Base-by-base conservation (phyloP, 164 flowering plant genomes). In the Vitis rotundifolia region DNA sequence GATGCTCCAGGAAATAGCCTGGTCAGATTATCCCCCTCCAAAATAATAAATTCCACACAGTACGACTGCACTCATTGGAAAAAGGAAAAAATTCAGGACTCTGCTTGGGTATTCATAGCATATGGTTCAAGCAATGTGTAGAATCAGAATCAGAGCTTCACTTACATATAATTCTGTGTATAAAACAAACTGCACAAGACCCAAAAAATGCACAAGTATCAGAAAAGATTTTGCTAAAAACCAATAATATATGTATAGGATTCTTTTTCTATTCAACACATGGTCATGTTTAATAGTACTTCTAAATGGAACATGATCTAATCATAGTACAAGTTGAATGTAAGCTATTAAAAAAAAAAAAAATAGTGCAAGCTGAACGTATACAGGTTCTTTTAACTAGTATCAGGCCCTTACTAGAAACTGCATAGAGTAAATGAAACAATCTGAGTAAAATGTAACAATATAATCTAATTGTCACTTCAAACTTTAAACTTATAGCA, bases 21-120 rank as follows among this genome's bases (percentile, higher is more conserved):
- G 56, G 92, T 79, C 26, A 95, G 94, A 76, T 91, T 92, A 71
- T 95, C 98, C 7, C 96, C 98, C 81, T 95, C 99, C 81, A 95
- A 80, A 62, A 84, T 92, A 69, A 95, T 90, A 63, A 92, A 92
- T 72, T 95, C 98, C 66, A 90, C 94, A 72, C 96, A 91, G 76
- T 81, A 91, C 50, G 92, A 78, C 98, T 95, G 91, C 86, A 84
- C 18, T 29, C 12, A 71, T 37, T 56, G 64, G 60, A 74, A 73
- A 57, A 75, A 56, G 5, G 15, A 5, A 59, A 64, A 49, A 59
- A 26, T 14, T 57, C 8, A 64, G 48, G 29, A 74, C 56, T 57
- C 9, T 6, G 13, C 72, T 31, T 2, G 37, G 44, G 6, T 31
- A 49, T 11, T 59, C 47, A 44, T 14, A 49, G 68, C 48, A 59